A percentile compares a stretch with the other conserved stretches of the same genome.
These are phyloP conservation scores for Scutellaria barbata DNA, from an alignment of 257 asterid genomes.

Conservation along the genomic window DNA sequence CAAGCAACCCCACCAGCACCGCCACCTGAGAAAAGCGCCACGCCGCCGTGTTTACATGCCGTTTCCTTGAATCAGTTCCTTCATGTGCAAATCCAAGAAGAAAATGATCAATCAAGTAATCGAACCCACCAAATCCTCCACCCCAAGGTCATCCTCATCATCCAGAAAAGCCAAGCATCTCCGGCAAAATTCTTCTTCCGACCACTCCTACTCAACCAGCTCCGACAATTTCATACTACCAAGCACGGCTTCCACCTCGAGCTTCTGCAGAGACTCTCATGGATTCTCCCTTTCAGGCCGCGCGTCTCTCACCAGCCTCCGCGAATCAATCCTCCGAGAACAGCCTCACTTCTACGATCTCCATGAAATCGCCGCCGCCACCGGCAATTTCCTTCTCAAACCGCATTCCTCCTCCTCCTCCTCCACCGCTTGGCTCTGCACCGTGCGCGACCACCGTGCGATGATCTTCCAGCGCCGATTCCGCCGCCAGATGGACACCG, in stretches of 20 bases:
- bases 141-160: slow-evolving; percentile 43
- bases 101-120: slow-evolving; percentile 41
- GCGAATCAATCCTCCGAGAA: slow-evolving; percentile 56
- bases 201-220: slow-evolving; percentile 40
- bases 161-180: slow-evolving; percentile 39
- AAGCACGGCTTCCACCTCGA: slow-evolving; percentile 61
- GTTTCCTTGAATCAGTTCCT: slow-evolving; percentile 25
- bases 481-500: slow-evolving; percentile 62
- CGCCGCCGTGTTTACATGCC: slow-evolving; percentile 32
- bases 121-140: slow-evolving; percentile 40
- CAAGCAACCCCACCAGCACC: background rate
- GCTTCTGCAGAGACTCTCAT: slow-evolving; percentile 57
- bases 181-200: slow-evolving; percentile 30
- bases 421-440: slow-evolving; percentile 78
- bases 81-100: slow-evolving; percentile 67
- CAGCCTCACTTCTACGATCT: slow-evolving; percentile 63
- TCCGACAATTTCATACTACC: slow-evolving; percentile 52
- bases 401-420: slow-evolving; percentile 64
- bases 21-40: slow-evolving; percentile 17
- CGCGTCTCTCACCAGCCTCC: slow-evolving; percentile 54
- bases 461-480: slow-evolving; percentile 67
- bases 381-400: slow-evolving; percentile 52
- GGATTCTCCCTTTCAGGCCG: slow-evolving; percentile 40
- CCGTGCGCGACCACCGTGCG: slow-evolving; percentile 50
- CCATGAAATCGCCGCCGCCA: slow-evolving; percentile 67